These are phyloP conservation scores for Pseudotsuga menziesii DNA, from an alignment of 75 land plant species.

Conservation along the genomic window DNA sequence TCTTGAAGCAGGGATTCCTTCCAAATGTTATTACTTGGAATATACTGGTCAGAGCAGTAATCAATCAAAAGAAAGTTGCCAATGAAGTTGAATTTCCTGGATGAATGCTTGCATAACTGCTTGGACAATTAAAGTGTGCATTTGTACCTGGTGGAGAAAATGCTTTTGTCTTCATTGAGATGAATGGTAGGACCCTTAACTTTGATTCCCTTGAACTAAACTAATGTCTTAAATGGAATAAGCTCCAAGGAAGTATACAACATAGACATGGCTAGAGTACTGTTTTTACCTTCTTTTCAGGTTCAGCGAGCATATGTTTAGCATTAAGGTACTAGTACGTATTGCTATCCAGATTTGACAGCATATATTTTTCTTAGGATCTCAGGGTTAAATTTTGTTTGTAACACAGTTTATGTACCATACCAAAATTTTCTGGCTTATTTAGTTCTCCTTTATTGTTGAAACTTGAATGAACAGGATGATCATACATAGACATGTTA, in stretches of 20 bases:
- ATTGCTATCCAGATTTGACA: not conserved
- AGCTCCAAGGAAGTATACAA: not conserved
- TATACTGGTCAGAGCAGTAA: conserved; percentile 52
- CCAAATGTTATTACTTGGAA: conserved; percentile 61
- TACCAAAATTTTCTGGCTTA: not conserved
- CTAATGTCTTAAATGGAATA: not conserved
- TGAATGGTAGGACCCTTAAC: conserved; percentile 5
- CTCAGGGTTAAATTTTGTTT: not conserved
- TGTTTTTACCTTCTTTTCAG: not conserved
- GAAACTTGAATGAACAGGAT: not conserved
- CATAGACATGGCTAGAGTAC: not conserved
- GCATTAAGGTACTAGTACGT: not conserved
- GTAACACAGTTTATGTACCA: not conserved
- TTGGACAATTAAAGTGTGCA: not conserved
- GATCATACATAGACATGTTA: not conserved
- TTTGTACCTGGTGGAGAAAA: conserved; percentile 1
- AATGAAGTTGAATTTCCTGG: not conserved
- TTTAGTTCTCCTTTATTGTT: not conserved
- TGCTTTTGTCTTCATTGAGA: not conserved
- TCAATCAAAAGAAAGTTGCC: conserved; percentile 4
- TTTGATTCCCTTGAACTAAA: not conserved
- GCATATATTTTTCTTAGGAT: not conserved
- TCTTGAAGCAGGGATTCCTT: conserved; percentile 26
- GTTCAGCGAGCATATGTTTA: not conserved
- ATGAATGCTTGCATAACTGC: not conserved